phyloP scores from a whole-genome alignment of 495 filamentous ascomycete genomes.

The Hypoxylon fuscum region DNA sequence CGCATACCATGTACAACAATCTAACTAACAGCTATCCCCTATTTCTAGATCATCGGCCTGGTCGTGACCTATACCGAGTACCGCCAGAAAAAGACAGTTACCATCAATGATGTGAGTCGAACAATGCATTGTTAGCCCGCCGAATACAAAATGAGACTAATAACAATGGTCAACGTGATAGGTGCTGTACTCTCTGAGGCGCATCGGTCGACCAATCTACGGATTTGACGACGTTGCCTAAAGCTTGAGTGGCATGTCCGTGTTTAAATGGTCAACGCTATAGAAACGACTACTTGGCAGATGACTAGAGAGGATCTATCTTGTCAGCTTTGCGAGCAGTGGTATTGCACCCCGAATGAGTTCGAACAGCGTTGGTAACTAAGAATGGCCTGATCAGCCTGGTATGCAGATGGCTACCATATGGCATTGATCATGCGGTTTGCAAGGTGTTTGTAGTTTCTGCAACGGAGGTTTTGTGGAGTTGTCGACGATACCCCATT shows the following conservation, averaged over 20 bases:
- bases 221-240: conserved; percentile 54
- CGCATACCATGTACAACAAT: not conserved
- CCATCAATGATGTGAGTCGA: conserved; percentile 67
- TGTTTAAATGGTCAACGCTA: not conserved
- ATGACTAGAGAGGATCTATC: too few species aligned
- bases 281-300: too few species aligned
- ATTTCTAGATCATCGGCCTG: conserved; percentile 60
- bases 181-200: conserved; percentile 69
- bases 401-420: not conserved
- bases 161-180: conserved; percentile 35
- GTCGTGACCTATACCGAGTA: conserved; percentile 63
- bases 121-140: not conserved
- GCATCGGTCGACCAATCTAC: conserved; percentile 59
- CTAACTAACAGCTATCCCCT: conserved; percentile 9
- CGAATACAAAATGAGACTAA: conserved; percentile 1
- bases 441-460: not conserved
- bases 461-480: not conserved
- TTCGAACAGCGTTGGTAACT: too few species aligned
- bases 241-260: not conserved
- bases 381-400: too few species aligned
- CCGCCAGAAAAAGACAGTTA: conserved; percentile 65
- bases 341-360: too few species aligned
- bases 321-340: too few species aligned
- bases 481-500: conserved; percentile 16
- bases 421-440: not conserved